Evolutionary conservation across 257 asterid genomes (phyloP).

Genomic region (Scutellaria minor): DNA sequence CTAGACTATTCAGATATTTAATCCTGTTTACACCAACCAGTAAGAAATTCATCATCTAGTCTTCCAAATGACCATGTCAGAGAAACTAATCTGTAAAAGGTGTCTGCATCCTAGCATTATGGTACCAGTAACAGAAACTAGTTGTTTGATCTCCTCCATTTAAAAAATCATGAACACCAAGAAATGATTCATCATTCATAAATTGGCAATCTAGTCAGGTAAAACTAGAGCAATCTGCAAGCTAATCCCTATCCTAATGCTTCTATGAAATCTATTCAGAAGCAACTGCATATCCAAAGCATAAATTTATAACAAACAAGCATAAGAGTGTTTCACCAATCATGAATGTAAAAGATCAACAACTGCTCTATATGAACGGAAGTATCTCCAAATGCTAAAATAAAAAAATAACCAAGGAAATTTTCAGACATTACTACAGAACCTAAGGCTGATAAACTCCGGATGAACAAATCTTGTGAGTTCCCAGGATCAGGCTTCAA

Average conservation of each 20-base stretch:
- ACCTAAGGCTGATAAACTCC: constrained; percentile 99
- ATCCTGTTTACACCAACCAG: no score
- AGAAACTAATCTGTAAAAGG: no score
- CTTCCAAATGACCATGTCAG: no score
- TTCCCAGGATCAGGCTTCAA: constrained; percentile 99
- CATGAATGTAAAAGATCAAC: constrained; percentile 20
- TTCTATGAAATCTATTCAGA: neutral
- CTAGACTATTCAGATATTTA: no score
- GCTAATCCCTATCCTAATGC: constrained; percentile 20
- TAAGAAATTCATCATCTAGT: no score
- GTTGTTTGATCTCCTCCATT: neutral
- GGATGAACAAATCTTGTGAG: constrained; percentile 91
- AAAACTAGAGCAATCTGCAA: constrained; percentile 14
- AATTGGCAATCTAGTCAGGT: neutral
- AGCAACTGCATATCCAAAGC: neutral
- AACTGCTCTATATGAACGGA: constrained; percentile 15
- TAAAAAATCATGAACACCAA: neutral
- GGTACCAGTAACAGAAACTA: no score
- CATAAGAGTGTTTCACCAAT: neutral
- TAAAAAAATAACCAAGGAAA: constrained; percentile 22
- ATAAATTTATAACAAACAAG: constrained; percentile 1
- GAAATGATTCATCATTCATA: neutral
- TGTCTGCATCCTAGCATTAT: no score
- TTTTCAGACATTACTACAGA: constrained; percentile 25
- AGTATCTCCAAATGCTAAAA: constrained; percentile 23